These are phyloP conservation scores for Boechera divaricarpa DNA, from an alignment of 345 rosid genomes.

Conservation along the genomic window DNA sequence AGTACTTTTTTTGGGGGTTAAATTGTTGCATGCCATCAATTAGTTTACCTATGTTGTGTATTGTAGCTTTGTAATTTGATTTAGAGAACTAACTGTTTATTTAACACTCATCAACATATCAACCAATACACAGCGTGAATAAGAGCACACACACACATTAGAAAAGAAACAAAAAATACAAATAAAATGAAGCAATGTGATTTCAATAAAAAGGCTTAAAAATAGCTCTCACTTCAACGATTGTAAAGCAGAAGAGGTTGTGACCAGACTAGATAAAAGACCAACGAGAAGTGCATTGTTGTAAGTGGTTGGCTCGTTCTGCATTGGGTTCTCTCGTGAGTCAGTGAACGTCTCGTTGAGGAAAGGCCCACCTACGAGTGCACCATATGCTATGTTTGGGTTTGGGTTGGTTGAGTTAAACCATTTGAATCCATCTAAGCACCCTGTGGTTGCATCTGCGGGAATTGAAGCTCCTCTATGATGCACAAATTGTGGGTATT, in stretches of 20 bases:
- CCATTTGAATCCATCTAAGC: constrained; percentile 81
- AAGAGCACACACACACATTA: constrained; percentile 14
- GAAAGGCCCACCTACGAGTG: constrained; percentile 94
- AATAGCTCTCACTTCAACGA: constrained; percentile 54
- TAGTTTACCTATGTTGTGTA: neutral
- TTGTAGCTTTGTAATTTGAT: neutral
- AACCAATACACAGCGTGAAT: constrained; percentile 36
- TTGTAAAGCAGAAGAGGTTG: constrained; percentile 78
- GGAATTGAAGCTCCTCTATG: constrained; percentile 99
- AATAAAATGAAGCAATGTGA: constrained; percentile 29
- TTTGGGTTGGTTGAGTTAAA: constrained; percentile 67
- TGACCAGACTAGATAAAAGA: constrained; percentile 85
- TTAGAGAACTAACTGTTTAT: neutral
- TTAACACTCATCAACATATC: constrained; percentile 32
- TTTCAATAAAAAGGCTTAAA: neutral
- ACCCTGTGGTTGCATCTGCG: constrained; percentile 65
- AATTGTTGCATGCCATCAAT: no score
- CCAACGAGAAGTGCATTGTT: constrained; percentile 89
- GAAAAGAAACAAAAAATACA: constrained; percentile 5
- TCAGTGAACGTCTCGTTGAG: constrained; percentile 75
- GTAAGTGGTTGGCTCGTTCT: constrained; percentile 87
- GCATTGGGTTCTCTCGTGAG: constrained; percentile 76
- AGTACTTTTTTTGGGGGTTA: no score
- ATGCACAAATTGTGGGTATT: constrained; percentile 80
- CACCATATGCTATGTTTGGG: constrained; percentile 91